A percentile compares a stretch with the other conserved stretches of the same genome.
Conservation (phyloP, 768 basidiomycete species). For the Trametes cubensis region DNA sequence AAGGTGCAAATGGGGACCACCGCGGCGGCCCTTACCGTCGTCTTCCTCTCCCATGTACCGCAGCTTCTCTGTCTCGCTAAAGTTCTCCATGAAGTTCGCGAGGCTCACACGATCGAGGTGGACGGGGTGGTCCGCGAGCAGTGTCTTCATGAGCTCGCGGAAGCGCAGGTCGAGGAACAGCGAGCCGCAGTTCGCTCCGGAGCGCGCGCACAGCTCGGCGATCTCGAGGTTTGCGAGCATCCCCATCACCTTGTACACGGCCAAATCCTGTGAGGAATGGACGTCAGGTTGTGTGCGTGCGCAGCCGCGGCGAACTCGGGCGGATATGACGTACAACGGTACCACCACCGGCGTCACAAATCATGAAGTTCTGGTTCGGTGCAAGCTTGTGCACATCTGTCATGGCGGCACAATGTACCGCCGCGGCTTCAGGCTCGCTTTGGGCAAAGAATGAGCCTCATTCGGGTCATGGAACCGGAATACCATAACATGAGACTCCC, state of each 20-base stretch:
- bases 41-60: slow-evolving; percentile 72
- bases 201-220: slow-evolving; percentile 86
- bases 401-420: slow-evolving; percentile 83
- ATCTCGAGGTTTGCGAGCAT: slow-evolving; percentile 83
- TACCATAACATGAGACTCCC: slow-evolving; percentile 17
- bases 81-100: slow-evolving; percentile 88
- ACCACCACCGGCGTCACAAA: slow-evolving; percentile 88
- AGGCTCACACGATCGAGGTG: slow-evolving; percentile 81
- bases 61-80: slow-evolving; percentile 87
- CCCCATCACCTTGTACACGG: slow-evolving; percentile 69
- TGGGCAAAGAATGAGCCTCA: slow-evolving; percentile 7
- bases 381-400: slow-evolving; percentile 79
- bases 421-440: slow-evolving; percentile 82
- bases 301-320: neutral
- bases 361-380: slow-evolving; percentile 83
- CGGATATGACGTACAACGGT: slow-evolving; percentile 54
- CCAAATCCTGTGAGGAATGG: slow-evolving; percentile 39
- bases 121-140: slow-evolving; percentile 80
- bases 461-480: slow-evolving; percentile 4
- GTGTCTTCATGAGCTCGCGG: slow-evolving; percentile 74
- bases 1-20: slow-evolving; percentile 4
- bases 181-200: slow-evolving; percentile 85
- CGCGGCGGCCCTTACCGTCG: slow-evolving; percentile 57
- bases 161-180: slow-evolving; percentile 88
- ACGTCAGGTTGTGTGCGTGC: neutral